phyloP scores from a whole-genome alignment of 345 rosid species.

The Cochlearia excelsa region DNA sequence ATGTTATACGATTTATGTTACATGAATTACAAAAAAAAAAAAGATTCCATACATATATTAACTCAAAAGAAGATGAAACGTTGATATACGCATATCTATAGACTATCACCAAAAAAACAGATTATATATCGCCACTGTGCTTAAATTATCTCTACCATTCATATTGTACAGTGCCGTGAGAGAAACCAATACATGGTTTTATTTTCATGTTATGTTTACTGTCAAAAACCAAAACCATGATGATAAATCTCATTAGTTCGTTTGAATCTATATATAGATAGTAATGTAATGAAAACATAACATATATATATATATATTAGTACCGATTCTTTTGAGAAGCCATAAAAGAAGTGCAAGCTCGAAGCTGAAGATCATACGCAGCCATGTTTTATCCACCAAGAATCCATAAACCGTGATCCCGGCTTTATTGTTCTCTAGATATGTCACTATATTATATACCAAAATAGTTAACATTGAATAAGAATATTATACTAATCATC shows the following conservation, averaged over 20 bases:
- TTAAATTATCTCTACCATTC: neutral
- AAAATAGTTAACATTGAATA: neutral
- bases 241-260: neutral
- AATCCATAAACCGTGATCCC: conserved; percentile 85
- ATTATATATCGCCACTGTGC: neutral
- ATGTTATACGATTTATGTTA: no score
- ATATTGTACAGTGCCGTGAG: neutral
- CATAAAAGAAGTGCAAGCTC: conserved; percentile 81
- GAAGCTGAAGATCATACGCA: conserved; percentile 73
- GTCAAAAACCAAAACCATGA: conserved; percentile 25
- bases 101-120: conserved; percentile 9
- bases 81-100: neutral
- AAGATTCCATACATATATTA: no score
- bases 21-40: no score
- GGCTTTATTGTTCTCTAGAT: conserved; percentile 73
- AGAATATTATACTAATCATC: neutral
- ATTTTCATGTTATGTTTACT: conserved; percentile 38
- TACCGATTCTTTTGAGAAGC: conserved; percentile 78
- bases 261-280: conserved; percentile 1
- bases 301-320: neutral
- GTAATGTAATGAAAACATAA: neutral
- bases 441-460: conserved; percentile 46
- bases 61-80: neutral
- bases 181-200: conserved; percentile 17
- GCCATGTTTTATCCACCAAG: conserved; percentile 74